Percentiles rank a stretch among this genome's conserved stretches.
phyloP scores from a whole-genome alignment of 2,329 filamentous ascomycete species.

The Metarhizium album region DNA sequence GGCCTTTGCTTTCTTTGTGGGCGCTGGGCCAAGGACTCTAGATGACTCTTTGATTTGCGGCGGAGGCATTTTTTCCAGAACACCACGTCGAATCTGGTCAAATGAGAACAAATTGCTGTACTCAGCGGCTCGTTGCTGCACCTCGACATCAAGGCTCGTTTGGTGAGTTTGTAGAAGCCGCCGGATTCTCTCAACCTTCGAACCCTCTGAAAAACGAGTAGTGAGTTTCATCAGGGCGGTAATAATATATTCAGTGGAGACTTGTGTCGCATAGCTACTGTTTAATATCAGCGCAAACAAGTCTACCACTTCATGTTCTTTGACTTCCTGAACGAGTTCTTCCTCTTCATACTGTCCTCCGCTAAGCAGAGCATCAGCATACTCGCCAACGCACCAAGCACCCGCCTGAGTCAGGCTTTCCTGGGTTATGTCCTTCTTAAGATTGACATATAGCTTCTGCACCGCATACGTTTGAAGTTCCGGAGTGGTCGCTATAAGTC shows the following conservation, averaged over 20 bases:
- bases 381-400: conserved; percentile 97
- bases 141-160: conserved; percentile 84
- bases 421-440: conserved; percentile 96
- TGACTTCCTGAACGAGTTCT: conserved; percentile 70
- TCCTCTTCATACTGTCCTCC: conserved; percentile 92
- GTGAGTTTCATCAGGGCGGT: conserved; percentile 93
- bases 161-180: conserved; percentile 68
- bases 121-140: conserved; percentile 92
- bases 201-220: conserved; percentile 68
- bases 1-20: conserved; percentile 53
- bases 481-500: conserved; percentile 85
- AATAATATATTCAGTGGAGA: conserved; percentile 90
- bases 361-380: conserved; percentile 77
- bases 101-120: conserved; percentile 91
- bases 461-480: conserved; percentile 95
- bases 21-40: conserved; percentile 73
- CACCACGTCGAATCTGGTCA: conserved; percentile 76
- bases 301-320: conserved; percentile 83
- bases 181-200: conserved; percentile 80
- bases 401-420: conserved; percentile 89
- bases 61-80: conserved; percentile 94
- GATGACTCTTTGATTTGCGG: conserved; percentile 96
- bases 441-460: conserved; percentile 80
- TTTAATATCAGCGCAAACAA: conserved; percentile 87
- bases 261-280: conserved; percentile 87